These are phyloP conservation scores for Hagleromyces aurorensis DNA, from an alignment of 805 yeast genomes.

Conservation along the genomic window DNA sequence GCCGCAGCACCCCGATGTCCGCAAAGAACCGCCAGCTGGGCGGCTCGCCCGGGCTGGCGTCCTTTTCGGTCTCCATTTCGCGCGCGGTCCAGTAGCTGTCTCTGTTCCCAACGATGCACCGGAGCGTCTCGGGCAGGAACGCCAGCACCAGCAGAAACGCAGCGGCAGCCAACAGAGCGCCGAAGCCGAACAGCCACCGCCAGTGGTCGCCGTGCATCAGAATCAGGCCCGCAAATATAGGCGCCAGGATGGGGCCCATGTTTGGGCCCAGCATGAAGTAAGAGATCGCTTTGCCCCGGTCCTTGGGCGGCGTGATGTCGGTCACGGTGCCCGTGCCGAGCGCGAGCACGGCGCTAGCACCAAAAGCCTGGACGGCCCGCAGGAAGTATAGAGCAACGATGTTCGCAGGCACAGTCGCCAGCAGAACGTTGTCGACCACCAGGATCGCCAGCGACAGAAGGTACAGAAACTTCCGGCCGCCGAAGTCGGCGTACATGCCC, in stretches of 20 bases:
- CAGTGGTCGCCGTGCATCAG: conserved; percentile 62
- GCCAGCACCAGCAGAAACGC: conserved; percentile 45
- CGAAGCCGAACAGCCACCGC: conserved; percentile 77
- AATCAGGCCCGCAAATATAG: conserved; percentile 76
- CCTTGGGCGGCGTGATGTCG: conserved; percentile 58
- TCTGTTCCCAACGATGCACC: conserved; percentile 52
- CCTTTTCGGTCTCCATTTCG: conserved; percentile 6
- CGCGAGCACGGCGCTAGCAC: conserved; percentile 82
- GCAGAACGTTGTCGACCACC: conserved; percentile 53
- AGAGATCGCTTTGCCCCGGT: conserved; percentile 78
- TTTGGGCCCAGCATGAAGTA: conserved; percentile 81
- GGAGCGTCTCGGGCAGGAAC: conserved; percentile 71
- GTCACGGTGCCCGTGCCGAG: conserved; percentile 89
- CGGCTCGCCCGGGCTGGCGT: conserved; percentile 10
- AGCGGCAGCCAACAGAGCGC: conserved; percentile 58
- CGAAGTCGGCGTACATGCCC: conserved; percentile 48
- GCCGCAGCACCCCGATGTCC: conserved; percentile 25
- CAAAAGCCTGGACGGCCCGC: conserved; percentile 66
- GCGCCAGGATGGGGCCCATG: conserved; percentile 79
- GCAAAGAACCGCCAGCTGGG: conserved; percentile 11
- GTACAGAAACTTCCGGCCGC: conserved; percentile 60
- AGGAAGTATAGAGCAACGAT: conserved; percentile 63
- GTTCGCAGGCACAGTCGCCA: conserved; percentile 56
- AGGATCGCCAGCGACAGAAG: conserved; percentile 49
- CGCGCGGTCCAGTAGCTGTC: conserved; percentile 28